These are phyloP conservation scores for Cryptococcus sp. DNA, from an alignment of 1,284 basidiomycete genomes.

Conservation along the genomic window DNA sequence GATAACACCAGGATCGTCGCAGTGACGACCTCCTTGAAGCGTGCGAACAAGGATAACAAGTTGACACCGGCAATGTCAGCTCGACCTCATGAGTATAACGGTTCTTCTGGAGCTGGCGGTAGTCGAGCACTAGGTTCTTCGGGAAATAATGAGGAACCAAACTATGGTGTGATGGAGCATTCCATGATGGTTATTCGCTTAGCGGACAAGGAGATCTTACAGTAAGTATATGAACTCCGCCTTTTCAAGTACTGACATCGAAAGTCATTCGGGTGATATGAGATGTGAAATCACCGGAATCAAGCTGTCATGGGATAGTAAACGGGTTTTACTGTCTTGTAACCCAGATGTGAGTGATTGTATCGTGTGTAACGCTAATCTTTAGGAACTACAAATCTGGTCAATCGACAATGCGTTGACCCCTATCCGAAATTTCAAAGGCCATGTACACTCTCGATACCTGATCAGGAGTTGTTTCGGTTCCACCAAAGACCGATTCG, in stretches of 20 bases:
- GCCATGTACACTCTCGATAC: constrained; percentile 72
- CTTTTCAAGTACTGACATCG: background rate
- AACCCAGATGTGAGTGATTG: constrained; percentile 66
- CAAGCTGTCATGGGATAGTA: constrained; percentile 79
- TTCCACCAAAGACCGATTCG: constrained; percentile 81
- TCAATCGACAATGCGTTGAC: constrained; percentile 62
- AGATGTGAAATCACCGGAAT: constrained; percentile 74
- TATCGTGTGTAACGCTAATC: constrained; percentile 6
- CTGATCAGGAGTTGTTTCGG: constrained; percentile 92
- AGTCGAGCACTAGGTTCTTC: background rate
- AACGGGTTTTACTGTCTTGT: constrained; percentile 80
- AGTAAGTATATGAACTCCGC: constrained; percentile 19
- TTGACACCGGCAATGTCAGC: constrained; percentile 37
- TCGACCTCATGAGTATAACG: constrained; percentile 13
- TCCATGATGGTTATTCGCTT: constrained; percentile 32
- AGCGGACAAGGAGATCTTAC: constrained; percentile 32
- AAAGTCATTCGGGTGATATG: constrained; percentile 25
- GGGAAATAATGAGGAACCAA: background rate
- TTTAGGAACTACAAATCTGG: constrained; percentile 82
- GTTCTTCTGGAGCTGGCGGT: background rate
- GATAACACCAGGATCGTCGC: constrained; percentile 78
- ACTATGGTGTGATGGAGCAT: constrained; percentile 39
- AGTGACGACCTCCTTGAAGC: constrained; percentile 61
- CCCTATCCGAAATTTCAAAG: constrained; percentile 72
- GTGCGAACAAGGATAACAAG: constrained; percentile 35